phyloP scores from a whole-genome alignment of 306 rosid species.

The Lathyrus oleraceus region DNA sequence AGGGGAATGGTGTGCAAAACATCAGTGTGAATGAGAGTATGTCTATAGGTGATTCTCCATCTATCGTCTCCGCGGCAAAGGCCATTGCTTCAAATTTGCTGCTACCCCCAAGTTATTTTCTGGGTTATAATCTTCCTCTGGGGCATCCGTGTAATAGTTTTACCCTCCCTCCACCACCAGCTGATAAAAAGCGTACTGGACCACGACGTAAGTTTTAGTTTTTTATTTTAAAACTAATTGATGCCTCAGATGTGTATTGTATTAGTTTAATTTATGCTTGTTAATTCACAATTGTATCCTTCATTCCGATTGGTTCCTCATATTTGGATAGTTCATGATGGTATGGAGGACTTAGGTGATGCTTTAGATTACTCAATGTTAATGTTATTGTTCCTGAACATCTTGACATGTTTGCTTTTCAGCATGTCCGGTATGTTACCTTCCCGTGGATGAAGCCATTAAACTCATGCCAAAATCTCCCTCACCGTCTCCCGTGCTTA shows the following conservation, averaged over 20 bases:
- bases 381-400: constrained; percentile 34
- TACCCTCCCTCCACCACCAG: constrained; percentile 94
- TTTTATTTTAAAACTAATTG: not conserved
- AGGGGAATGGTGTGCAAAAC: constrained; percentile 30
- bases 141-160: constrained; percentile 88
- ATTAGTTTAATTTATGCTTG: not conserved
- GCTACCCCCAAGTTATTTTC: constrained; percentile 61
- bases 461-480: constrained; percentile 74
- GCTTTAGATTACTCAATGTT: constrained; percentile 5
- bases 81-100: constrained; percentile 19
- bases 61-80: constrained; percentile 33
- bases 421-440: constrained; percentile 98
- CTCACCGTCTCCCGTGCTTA: constrained; percentile 72
- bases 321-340: constrained; percentile 7
- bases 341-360: constrained; percentile 2
- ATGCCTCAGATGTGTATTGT: not conserved
- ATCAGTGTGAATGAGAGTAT: constrained; percentile 46
- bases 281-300: not conserved
- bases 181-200: constrained; percentile 87
- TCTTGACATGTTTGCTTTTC: constrained; percentile 41
- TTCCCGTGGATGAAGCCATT: constrained; percentile 86
- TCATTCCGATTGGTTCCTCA: constrained; percentile 14
- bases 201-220: constrained; percentile 74
- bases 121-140: constrained; percentile 80
- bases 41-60: constrained; percentile 32